Evolutionary conservation across 345 rosid genomes (phyloP), one percentile per base, ranked within the genome.

Genomic region (Salix koriyanagi): DNA sequence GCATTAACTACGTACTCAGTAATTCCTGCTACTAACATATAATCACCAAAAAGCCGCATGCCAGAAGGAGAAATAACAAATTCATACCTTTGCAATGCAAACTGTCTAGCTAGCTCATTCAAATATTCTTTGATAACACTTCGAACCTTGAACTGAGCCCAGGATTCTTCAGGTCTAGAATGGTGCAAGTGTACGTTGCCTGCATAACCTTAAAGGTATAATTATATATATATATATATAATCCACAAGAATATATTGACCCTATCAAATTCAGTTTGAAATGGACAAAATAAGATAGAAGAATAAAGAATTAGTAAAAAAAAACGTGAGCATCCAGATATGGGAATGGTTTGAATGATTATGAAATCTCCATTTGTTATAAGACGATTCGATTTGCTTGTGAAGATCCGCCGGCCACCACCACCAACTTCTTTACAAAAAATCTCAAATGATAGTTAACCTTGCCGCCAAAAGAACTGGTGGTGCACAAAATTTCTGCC

Each of bases 391-490:
- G 1, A 1, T 26, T 39, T 13, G 56, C 73, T 18, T 41, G 73
- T 39, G 46, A 39, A 69, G 23, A 3, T 76, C 74, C 74, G 74
- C 74, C 73, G 79, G 68, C 73, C 42, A 8, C 6, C n/a, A 30
- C 18, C n/a, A 5, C 16, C 12, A 44, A n/a, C 3, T 12, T 13
- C n/a, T 14, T 3, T 25, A 14, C 30, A 19, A 72, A 41, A 72
- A 61, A 1, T 73, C 10, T 30, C 21, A 28, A 52, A 26, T 21
- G 42, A 23, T 2, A 7, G 7, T 48, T 12, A 65, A 36, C n/a
- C 67, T 75, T 75, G 71, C 71, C 65, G 77, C 77, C 71, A 75
- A 15, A 67, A 13, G 13, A 50, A 44, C 28, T 44, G 58, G 44
- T 46, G 50, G 15, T 46, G 18, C 50, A 46, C 16, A 46, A 46